Evolutionary conservation across 371 early-diverging fungal genomes (phyloP).

Genomic region (Paraphysoderma sedebokerense): DNA sequence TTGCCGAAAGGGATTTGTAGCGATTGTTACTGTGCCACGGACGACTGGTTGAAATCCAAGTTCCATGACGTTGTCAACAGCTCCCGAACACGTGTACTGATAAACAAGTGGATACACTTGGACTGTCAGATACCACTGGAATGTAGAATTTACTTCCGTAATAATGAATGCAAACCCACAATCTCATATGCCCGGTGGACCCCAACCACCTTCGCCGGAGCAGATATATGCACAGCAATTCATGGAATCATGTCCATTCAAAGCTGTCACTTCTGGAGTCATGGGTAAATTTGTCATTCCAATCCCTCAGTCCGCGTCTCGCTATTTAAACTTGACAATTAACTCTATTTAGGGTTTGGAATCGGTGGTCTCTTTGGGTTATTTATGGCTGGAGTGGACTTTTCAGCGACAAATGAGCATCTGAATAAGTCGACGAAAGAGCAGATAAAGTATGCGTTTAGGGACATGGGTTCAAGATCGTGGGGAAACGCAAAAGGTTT

Average conservation of each 20-base stretch:
- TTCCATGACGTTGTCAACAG: too few species aligned
- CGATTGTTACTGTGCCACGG: too few species aligned
- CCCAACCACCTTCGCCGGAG: too few species aligned
- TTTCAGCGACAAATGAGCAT: conserved; percentile 32
- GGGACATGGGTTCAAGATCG: conserved; percentile 73
- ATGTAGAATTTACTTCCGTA: too few species aligned
- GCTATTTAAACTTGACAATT: background rate
- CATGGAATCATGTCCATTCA: conserved; percentile 59
- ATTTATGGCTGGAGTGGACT: conserved; percentile 77
- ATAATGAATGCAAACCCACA: too few species aligned
- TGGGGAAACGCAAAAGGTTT: conserved; percentile 82
- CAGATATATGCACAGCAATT: too few species aligned
- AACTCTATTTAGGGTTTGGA: conserved; percentile 45
- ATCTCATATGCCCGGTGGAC: too few species aligned
- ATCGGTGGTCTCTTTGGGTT: conserved; percentile 83
- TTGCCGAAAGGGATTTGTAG: too few species aligned
- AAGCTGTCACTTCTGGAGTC: conserved; percentile 50
- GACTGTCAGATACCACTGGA: too few species aligned
- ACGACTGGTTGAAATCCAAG: too few species aligned
- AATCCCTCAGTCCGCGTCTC: background rate
- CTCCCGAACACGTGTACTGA: too few species aligned
- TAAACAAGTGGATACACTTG: too few species aligned
- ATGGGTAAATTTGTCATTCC: conserved; percentile 31
- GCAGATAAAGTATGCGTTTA: conserved; percentile 61
- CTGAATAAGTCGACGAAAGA: conserved; percentile 46